phyloP scores from a whole-genome alignment of 805 yeast genomes.

The Isabelozyma gotoi region DNA sequence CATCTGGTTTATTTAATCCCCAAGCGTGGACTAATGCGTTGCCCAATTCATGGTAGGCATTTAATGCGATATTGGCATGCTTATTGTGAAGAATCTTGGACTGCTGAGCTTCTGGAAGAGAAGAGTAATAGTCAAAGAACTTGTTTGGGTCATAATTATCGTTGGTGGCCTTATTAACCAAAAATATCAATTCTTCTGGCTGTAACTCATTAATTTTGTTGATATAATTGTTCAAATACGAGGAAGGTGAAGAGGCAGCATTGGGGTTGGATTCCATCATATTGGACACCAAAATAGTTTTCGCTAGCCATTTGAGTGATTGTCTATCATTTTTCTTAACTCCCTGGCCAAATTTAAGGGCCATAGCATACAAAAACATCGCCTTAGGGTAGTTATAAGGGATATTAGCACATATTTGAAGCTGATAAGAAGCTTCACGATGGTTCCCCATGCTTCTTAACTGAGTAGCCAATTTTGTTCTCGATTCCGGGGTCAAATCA shows the following conservation, averaged over 20 bases:
- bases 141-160: conserved; percentile 23
- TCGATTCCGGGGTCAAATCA: conserved; percentile 27
- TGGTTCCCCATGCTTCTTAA: conserved; percentile 58
- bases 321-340: conserved; percentile 53
- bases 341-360: conserved; percentile 69
- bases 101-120: conserved; percentile 21
- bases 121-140: conserved; percentile 21
- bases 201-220: conserved; percentile 23
- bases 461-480: conserved; percentile 46
- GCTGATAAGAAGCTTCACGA: conserved; percentile 67
- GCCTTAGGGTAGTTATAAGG: conserved; percentile 59
- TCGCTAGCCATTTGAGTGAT: conserved; percentile 60
- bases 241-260: too few relatives aligned
- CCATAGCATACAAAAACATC: conserved; percentile 66
- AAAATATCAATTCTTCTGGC: conserved; percentile 27
- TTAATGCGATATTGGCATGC: conserved; percentile 42
- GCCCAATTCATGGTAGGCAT: conserved; percentile 61
- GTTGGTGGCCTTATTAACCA: conserved; percentile 19
- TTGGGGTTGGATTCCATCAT: neutral
- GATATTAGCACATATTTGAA: conserved; percentile 61
- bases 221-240: conserved; percentile 15
- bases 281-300: conserved; percentile 30
- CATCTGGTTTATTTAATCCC: conserved; percentile 53
- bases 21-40: conserved; percentile 54
- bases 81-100: conserved; percentile 27